Conservation (phyloP, 176 grass and related monocot species). For the Phoenix dactylifera region DNA sequence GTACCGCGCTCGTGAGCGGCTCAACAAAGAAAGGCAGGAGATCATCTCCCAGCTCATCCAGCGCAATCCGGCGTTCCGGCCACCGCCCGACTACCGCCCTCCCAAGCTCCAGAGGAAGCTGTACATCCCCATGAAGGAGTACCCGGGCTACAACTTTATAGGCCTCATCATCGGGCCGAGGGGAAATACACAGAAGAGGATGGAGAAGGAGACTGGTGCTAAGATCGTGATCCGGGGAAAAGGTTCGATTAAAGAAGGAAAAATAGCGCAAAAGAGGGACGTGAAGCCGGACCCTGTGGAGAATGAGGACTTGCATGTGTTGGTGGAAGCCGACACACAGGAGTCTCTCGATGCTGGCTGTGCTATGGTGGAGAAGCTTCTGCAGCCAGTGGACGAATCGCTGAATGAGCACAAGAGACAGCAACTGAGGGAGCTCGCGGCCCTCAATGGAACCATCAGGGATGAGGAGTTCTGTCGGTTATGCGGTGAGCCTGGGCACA, state of each 20-base stretch:
- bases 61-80: constrained; percentile 86
- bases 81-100: constrained; percentile 74
- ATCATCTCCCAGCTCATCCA: constrained; percentile 97
- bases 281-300: constrained; percentile 78
- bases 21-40: constrained; percentile 83
- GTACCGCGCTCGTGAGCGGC: constrained; percentile 64
- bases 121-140: constrained; percentile 98
- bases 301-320: constrained; percentile 89
- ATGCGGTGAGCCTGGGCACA: constrained; percentile 83
- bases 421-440: constrained; percentile 78
- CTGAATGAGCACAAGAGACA: constrained; percentile 97
- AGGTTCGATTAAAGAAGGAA: constrained; percentile 91
- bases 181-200: constrained; percentile 90
- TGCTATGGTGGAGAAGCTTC: constrained; percentile 93
- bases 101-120: constrained; percentile 96
- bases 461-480: constrained; percentile 90
- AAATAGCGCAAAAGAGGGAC: constrained; percentile 88
- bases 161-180: constrained; percentile 81
- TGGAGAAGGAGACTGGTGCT: constrained; percentile 97
- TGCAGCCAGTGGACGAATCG: constrained; percentile 87
- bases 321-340: constrained; percentile 83
- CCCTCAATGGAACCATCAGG: constrained; percentile 91
- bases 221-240: constrained; percentile 98
- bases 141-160: constrained; percentile 88
- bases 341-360: constrained; percentile 72